Conservation (phyloP, 495 filamentous ascomycete species). For the Lasiosphaeria miniovina region DNA sequence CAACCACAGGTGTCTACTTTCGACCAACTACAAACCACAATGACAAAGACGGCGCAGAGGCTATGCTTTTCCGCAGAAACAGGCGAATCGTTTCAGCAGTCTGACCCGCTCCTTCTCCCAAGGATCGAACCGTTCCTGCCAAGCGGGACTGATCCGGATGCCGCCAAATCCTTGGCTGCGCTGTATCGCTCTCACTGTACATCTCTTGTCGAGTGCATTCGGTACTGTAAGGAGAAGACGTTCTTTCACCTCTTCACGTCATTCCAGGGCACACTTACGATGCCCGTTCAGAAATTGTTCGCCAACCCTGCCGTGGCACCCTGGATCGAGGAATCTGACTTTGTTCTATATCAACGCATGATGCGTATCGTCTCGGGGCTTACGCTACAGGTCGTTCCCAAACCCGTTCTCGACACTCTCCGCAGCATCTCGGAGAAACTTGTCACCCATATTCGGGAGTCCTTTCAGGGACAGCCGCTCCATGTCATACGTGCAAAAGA, state of each 20-base stretch:
- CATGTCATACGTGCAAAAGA: slow-evolving; percentile 85
- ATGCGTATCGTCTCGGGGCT: slow-evolving; percentile 81
- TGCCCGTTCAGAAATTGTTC: slow-evolving; percentile 94
- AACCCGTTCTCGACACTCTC: slow-evolving; percentile 76
- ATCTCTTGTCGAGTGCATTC: slow-evolving; percentile 88
- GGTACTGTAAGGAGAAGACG: slow-evolving; percentile 90
- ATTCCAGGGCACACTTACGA: slow-evolving; percentile 92
- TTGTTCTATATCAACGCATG: slow-evolving; percentile 94
- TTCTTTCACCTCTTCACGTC: slow-evolving; percentile 94
- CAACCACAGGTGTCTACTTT: slow-evolving; percentile 45
- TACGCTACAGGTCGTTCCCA: slow-evolving; percentile 83
- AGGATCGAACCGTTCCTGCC: slow-evolving; percentile 75
- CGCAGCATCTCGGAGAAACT: slow-evolving; percentile 78
- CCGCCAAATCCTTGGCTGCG: slow-evolving; percentile 74
- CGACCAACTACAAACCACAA: slow-evolving; percentile 43
- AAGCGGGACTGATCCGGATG: slow-evolving; percentile 70
- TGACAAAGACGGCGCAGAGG: slow-evolving; percentile 58
- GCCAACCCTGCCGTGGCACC: slow-evolving; percentile 74
- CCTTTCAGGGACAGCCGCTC: slow-evolving; percentile 73
- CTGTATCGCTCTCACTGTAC: slow-evolving; percentile 93
- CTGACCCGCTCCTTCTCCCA: slow-evolving; percentile 72
- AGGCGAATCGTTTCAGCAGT: slow-evolving; percentile 48
- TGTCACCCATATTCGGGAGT: slow-evolving; percentile 70
- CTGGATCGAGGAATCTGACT: slow-evolving; percentile 95
- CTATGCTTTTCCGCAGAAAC: slow-evolving; percentile 62